phyloP scores from a whole-genome alignment of 108 stramenopile species.

The Schizochytrium sp. region DNA sequence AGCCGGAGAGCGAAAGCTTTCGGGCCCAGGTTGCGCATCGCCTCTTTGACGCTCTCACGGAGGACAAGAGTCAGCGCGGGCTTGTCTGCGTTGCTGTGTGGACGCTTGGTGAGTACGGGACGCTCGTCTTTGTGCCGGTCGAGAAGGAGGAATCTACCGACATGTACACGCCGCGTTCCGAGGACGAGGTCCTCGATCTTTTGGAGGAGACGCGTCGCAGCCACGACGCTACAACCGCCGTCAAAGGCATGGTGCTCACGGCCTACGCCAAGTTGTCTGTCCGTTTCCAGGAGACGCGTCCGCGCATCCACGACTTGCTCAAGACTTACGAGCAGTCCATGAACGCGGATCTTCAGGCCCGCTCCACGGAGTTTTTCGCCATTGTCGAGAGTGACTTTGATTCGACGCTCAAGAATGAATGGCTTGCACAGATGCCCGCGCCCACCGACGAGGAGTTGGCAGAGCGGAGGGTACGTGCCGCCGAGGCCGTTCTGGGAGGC shows the following conservation, averaged over 20 bases:
- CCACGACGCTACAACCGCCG: slow-evolving; percentile 59
- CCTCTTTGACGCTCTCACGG: neutral
- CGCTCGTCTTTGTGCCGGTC: neutral
- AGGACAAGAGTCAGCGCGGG: neutral
- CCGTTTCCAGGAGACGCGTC: slow-evolving; percentile 54
- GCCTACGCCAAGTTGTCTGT: slow-evolving; percentile 78
- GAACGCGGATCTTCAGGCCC: slow-evolving; percentile 80
- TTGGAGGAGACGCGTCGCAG: slow-evolving; percentile 60
- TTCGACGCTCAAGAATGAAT: slow-evolving; percentile 59
- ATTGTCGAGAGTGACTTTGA: slow-evolving; percentile 64
- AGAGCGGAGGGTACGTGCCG: slow-evolving; percentile 14
- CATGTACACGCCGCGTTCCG: slow-evolving; percentile 66
- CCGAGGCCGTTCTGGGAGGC: slow-evolving; percentile 27
- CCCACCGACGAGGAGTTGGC: slow-evolving; percentile 71
- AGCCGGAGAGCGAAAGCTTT: neutral
- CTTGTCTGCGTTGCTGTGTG: neutral
- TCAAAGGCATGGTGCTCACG: slow-evolving; percentile 72
- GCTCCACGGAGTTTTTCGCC: slow-evolving; percentile 83
- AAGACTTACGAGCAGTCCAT: slow-evolving; percentile 53
- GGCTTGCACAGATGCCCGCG: slow-evolving; percentile 84
- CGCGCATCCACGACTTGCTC: slow-evolving; percentile 24
- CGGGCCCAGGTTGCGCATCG: neutral
- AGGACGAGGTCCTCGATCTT: slow-evolving; percentile 48
- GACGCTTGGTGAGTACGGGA: slow-evolving; percentile 28
- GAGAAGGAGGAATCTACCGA: slow-evolving; percentile 39